phyloP scores from a whole-genome alignment of 1,284 basidiomycete species.

The Mrakiaceae sp. region DNA sequence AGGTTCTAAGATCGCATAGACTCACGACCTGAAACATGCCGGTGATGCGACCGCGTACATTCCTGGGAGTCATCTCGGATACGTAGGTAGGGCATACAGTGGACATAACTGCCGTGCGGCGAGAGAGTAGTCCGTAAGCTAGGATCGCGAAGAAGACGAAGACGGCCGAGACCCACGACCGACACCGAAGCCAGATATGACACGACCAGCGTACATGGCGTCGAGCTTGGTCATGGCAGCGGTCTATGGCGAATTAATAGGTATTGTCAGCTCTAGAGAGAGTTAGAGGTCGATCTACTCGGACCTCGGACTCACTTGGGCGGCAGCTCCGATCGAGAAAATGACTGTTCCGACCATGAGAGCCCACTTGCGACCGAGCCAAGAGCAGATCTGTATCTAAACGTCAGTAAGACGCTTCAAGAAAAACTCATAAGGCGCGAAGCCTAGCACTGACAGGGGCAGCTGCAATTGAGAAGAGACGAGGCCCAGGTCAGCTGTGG shows the following conservation, averaged over 20 bases:
- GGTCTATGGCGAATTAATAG: background rate
- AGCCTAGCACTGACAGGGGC: background rate
- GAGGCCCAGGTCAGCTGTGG: background rate
- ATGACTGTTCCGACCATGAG: constrained; percentile 49
- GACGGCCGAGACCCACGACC: constrained; percentile 50
- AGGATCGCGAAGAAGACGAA: background rate
- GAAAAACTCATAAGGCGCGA: background rate
- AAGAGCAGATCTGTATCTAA: constrained; percentile 19
- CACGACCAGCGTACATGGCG: constrained; percentile 57
- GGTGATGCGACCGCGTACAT: constrained; percentile 51
- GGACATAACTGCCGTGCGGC: constrained; percentile 30
- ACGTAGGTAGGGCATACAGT: constrained; percentile 58
- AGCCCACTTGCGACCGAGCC: constrained; percentile 38
- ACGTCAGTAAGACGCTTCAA: no score
- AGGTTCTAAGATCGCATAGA: no score
- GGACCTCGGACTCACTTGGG: constrained; percentile 30
- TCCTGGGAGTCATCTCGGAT: constrained; percentile 64
- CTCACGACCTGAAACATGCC: constrained; percentile 58
- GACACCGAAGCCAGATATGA: constrained; percentile 56
- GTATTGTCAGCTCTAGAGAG: background rate
- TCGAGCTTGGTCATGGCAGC: constrained; percentile 21
- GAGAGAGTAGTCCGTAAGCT: background rate
- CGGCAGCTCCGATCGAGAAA: constrained; percentile 45
- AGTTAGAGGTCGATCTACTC: background rate
- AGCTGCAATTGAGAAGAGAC: background rate